Base-by-base conservation (phyloP, 2,329 filamentous ascomycete species). In the Diaporthe nobilis region DNA sequence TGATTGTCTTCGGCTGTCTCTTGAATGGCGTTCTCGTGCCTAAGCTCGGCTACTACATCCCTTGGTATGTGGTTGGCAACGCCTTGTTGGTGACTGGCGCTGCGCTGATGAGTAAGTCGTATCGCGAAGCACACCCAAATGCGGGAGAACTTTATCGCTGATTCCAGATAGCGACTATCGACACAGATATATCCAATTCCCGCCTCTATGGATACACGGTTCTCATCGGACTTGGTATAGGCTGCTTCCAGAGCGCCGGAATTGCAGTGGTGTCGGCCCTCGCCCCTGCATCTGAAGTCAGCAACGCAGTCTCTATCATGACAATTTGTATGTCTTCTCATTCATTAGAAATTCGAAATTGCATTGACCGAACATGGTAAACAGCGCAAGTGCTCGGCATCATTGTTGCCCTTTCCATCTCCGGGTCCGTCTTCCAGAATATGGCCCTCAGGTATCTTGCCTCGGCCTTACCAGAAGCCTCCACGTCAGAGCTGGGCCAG, bases 21-120 rank as follows among this genome's bases (percentile, higher is more conserved):
- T 25, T 83, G 3, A 84, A 84, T 63, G 86, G 85, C 15, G 77
- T 77, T 15, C 55, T 83, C 0, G 82, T 87, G 81, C 80, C 82
- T 0, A 81, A 78, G 49, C 76, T 81, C 15, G 83, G 84, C 2
- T 82, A 82, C 76, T 85, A 85, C 75, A 81, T 81, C 75, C 84
- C 81, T 3, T 87, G 80, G 82, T 87, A 82, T 76, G 77, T 85
- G 42, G 57, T 81, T 71, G 83, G 83, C 7, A 82, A 82, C 34
- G 76, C 80, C 3, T 71, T 86, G 17, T 76, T 81, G 15, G 68
- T 84, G 2, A 77, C 82, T 15, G 85, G 84, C 1, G 78, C 79
- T 31, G 82, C 81, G 1, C 75, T 85, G 2, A 81, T 86, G 80
- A 81, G 81, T 80, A 79, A 76, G 79, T 77, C 8, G 17, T 28